Evolutionary conservation across 176 grass and related monocot genomes (phyloP).

Genomic region (Zizania latifolia): DNA sequence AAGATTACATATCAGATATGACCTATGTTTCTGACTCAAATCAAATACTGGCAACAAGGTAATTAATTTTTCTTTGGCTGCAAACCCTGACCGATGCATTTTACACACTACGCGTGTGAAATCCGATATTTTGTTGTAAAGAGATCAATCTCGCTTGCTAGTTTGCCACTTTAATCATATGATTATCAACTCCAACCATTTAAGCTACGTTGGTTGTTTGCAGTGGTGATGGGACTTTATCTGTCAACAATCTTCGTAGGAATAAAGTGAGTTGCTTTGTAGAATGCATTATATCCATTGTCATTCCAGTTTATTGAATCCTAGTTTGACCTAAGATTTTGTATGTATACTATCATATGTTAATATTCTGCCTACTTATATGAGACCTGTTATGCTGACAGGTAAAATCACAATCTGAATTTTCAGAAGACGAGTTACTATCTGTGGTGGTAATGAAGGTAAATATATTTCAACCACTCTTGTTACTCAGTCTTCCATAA

Average conservation of each 20-base stretch:
- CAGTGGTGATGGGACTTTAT: slow-evolving; percentile 89
- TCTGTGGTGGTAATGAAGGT: slow-evolving; percentile 91
- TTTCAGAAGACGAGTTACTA: slow-evolving; percentile 94
- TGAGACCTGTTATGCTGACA: slow-evolving; percentile 30
- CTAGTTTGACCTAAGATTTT: slow-evolving; percentile 7
- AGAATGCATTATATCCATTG: not conserved
- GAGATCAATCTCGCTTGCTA: not conserved
- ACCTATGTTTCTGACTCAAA: slow-evolving; percentile 58
- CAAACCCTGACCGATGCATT: not conserved
- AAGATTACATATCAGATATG: slow-evolving; percentile 95
- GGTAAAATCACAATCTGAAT: slow-evolving; percentile 82
- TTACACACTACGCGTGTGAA: not conserved
- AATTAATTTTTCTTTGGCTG: not conserved
- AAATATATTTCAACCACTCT: not conserved
- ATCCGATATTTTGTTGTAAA: not conserved
- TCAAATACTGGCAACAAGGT: slow-evolving; percentile 93
- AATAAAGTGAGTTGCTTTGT: slow-evolving; percentile 62
- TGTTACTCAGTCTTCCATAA: not conserved
- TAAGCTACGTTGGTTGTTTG: slow-evolving; percentile 23
- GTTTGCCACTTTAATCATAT: not conserved
- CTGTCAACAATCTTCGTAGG: slow-evolving; percentile 66
- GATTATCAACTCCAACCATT: not conserved
- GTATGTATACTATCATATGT: not conserved
- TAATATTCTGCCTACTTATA: slow-evolving; percentile 2
- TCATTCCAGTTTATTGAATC: not conserved